These are phyloP conservation scores for Avena insularis DNA, from an alignment of 176 grass and related monocot species.

Conservation along the genomic window DNA sequence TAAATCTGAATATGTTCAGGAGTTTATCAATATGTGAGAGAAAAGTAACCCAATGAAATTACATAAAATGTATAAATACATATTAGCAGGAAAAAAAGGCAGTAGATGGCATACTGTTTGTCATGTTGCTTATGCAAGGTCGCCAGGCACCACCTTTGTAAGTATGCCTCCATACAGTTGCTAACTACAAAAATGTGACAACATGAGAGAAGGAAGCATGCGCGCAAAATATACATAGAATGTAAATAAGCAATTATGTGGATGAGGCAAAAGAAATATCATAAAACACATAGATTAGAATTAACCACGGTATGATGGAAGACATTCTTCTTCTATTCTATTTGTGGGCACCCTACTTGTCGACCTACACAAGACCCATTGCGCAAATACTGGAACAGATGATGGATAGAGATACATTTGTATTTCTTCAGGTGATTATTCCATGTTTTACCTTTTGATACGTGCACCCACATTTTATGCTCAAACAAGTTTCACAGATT, in stretches of 20 bases:
- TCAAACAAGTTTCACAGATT: neutral
- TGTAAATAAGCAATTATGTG: conserved; percentile 6
- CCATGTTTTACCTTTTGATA: conserved; percentile 4
- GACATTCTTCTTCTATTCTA: neutral
- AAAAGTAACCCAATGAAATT: neutral
- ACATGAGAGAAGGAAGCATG: conserved; percentile 29
- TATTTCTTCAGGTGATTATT: neutral
- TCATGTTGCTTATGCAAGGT: conserved; percentile 71
- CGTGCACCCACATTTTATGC: neutral
- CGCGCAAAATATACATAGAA: conserved; percentile 23
- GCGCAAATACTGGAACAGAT: conserved; percentile 2
- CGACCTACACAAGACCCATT: neutral
- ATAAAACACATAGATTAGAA: neutral
- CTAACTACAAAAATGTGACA: conserved; percentile 77
- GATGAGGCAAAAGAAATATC: conserved; percentile 25
- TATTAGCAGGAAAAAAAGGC: conserved; percentile 2
- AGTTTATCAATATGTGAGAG: conserved; percentile 26
- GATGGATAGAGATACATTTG: neutral
- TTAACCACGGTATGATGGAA: neutral
- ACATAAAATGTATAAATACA: neutral
- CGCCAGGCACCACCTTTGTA: conserved; percentile 74
- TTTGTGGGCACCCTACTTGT: neutral
- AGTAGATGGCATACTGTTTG: conserved; percentile 55
- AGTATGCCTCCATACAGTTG: conserved; percentile 86
- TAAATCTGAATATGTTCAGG: conserved; percentile 21